Evolutionary conservation across 192 early-diverging fungal species (phyloP).

Genomic region (Rhizoclosmatium globosum): DNA sequence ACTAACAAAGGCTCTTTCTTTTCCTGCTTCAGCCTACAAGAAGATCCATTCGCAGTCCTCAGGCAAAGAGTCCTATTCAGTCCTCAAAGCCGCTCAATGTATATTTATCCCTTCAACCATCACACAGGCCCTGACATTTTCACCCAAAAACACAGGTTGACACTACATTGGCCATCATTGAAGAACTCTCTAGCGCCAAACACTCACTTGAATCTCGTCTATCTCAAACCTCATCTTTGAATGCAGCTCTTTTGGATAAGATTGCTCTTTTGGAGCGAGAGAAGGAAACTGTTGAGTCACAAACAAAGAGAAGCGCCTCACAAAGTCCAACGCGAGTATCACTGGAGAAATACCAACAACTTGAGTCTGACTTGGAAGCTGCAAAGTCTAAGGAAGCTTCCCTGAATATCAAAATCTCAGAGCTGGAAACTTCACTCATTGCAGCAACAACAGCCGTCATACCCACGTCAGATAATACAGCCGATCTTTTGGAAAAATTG

Average conservation of each 20-base stretch:
- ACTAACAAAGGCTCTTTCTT: too few relatives aligned
- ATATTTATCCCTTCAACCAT: too few relatives aligned
- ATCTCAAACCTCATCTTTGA: neutral
- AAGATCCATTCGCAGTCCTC: too few relatives aligned
- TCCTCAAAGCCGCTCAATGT: too few relatives aligned
- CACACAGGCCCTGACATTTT: too few relatives aligned
- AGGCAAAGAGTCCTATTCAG: too few relatives aligned
- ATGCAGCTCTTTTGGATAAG: conserved; percentile 15
- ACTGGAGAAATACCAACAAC: conserved; percentile 5
- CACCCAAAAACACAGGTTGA: too few relatives aligned
- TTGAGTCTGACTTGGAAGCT: neutral
- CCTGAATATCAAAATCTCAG: neutral
- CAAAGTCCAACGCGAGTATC: neutral
- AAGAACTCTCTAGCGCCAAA: conserved; percentile 3
- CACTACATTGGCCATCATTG: conserved; percentile 6
- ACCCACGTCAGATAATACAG: neutral
- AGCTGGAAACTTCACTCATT: neutral
- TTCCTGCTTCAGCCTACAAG: too few relatives aligned
- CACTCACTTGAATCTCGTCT: conserved; percentile 11
- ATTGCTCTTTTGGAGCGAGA: conserved; percentile 4
- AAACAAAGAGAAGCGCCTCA: neutral
- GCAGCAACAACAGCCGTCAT: neutral
- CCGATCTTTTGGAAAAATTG: neutral
- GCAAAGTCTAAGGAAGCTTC: neutral
- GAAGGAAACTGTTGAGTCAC: neutral